phyloP scores from a whole-genome alignment of 2,329 filamentous ascomycete species.

The Aspergillus candidus region DNA sequence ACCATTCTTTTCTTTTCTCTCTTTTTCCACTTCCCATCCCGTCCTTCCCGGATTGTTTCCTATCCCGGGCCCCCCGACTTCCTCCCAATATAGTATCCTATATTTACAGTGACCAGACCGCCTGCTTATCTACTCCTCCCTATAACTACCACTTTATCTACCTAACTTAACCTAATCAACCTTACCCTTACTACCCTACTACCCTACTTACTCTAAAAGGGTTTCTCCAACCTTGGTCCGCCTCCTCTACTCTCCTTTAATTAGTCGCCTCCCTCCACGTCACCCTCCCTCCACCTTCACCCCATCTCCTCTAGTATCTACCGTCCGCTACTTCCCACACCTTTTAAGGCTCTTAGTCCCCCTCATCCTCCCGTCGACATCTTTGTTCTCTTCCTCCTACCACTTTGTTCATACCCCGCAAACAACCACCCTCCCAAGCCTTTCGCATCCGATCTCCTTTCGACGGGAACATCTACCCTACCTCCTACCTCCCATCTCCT shows the following conservation, averaged over 20 bases:
- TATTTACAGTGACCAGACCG: slow-evolving; percentile 12
- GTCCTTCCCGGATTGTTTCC: slow-evolving; percentile 17
- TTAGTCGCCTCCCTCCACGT: slow-evolving; percentile 4
- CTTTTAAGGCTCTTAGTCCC: too few relatives aligned
- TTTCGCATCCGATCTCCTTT: too few relatives aligned
- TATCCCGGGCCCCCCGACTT: background rate
- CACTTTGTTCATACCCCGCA: too few relatives aligned
- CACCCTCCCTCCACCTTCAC: slow-evolving; percentile 2
- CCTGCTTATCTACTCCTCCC: too few relatives aligned
- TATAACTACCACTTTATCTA: too few relatives aligned
- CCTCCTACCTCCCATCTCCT: background rate
- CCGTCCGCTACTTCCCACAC: too few relatives aligned
- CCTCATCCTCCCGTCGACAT: background rate
- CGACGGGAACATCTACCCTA: slow-evolving; percentile 2
- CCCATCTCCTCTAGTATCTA: too few relatives aligned
- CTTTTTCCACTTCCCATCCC: slow-evolving; percentile 13
- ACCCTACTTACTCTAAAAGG: background rate
- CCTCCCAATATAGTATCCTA: slow-evolving; percentile 2
- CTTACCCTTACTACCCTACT: background rate
- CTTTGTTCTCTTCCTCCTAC: slow-evolving; percentile 2
- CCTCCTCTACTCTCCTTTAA: background rate
- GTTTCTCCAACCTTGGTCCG: background rate
- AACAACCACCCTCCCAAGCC: too few relatives aligned
- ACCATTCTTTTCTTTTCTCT: slow-evolving; percentile 1
- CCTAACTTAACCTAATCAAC: too few relatives aligned